Percentiles rank a stretch among this genome's conserved stretches.
Evolutionary conservation across 2,329 filamentous ascomycete species (phyloP).

Genomic region (Phialocephala subalpina): DNA sequence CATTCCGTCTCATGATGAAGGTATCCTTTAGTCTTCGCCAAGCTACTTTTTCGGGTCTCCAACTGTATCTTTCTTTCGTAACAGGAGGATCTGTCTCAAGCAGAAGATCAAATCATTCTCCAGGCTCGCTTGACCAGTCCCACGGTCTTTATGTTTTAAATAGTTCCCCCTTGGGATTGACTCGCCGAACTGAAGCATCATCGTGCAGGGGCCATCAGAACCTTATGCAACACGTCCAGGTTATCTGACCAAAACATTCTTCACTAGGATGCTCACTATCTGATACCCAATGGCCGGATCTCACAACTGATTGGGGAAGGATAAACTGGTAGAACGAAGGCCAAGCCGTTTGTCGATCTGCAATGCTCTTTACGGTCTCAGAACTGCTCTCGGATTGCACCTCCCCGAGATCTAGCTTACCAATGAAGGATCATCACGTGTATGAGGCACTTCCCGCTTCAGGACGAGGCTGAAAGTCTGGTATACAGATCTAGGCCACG

Average conservation of each 20-base stretch:
- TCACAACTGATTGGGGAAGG: not conserved
- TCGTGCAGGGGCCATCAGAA: not conserved
- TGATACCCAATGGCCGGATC: not conserved
- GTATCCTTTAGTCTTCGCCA: not conserved
- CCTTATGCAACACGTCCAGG: not conserved
- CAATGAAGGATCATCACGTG: not conserved
- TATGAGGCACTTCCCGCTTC: too few relatives aligned
- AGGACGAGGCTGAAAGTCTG: not conserved
- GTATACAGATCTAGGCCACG: not conserved
- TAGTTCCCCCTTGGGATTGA: not conserved
- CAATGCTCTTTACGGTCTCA: not conserved
- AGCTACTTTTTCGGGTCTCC: not conserved
- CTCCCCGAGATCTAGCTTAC: not conserved
- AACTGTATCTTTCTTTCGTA: not conserved
- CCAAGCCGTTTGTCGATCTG: not conserved
- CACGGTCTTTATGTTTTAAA: slow-evolving; percentile 1
- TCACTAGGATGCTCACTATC: not conserved
- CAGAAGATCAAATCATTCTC: not conserved
- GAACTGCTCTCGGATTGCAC: not conserved
- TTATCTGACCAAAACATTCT: not conserved
- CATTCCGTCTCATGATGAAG: not conserved
- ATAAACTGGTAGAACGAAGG: not conserved
- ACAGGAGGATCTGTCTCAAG: slow-evolving; percentile 3
- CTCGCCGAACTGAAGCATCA: not conserved
- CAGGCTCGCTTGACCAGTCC: not conserved